Evolutionary conservation across 1,139 yeast genomes (phyloP), one percentile per base, ranked within the genome.

Genomic region (Suzukiozyma palmioleophila): DNA sequence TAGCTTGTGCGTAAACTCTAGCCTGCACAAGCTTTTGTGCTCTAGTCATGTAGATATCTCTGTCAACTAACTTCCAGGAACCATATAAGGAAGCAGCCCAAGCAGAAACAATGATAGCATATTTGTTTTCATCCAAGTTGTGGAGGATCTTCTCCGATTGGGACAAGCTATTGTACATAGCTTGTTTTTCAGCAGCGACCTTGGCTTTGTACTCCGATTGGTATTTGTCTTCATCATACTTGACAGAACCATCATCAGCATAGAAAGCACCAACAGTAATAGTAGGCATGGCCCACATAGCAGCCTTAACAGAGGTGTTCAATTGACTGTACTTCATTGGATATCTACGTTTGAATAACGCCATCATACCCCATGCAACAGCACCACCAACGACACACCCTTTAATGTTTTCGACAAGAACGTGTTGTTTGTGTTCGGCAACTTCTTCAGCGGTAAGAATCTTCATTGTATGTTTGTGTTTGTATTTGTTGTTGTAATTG

Each of bases 41-140:
- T 43, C 69, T 75, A 42, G 87, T 78, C 81, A 87, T 73, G 60
- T 78, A 70, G 50, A 78, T 79, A 62, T 88, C 95, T 47, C 74
- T 75, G 68, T 84, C 81, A 40, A 87, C 86, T 37, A 70, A 50
- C 45, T 66, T 75, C 87, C 92, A 86, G 2, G 95, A 81, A 1
- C 94, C 95, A 50, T 73, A 86, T 69, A 88, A 64, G 8, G 92
- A 80, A 24, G 81, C 86, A n/a, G 87, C 95, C 96, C 96, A 88
- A 2, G 87, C 76, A 40, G 79, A 81, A 16, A 83, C 77, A 50
- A 88, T 80, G 50, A 84, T 66, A 57, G 79, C 78, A 64, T 86
- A 88, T 61, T 84, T 85, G 68, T 84, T 68, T 41, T 71, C 77
- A 39, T 69, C 64, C 33, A 75, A 60, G 33, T 65, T 52, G 39